Percentiles rank a stretch among this genome's conserved stretches.
Conservation (phyloP, 2,329 filamentous ascomycete species). For the Furcasterigmium sp. region DNA sequence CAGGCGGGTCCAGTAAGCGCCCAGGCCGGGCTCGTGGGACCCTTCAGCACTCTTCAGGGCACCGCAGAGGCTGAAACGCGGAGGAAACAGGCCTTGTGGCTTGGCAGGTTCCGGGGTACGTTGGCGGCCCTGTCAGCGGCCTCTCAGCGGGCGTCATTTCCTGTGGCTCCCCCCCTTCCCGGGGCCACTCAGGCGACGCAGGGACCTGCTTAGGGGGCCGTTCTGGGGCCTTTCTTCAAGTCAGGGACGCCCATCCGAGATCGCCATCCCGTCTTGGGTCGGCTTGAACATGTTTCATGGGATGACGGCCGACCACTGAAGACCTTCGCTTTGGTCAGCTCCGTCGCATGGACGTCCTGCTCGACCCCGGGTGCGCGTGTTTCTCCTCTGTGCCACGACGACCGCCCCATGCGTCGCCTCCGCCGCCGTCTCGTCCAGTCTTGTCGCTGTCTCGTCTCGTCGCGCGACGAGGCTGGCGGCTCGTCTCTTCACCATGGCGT, state of each 20-base stretch:
- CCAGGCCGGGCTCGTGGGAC: background rate
- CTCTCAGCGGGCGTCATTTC: background rate
- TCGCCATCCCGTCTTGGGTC: background rate
- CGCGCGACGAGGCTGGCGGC: no score
- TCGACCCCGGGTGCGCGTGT: background rate
- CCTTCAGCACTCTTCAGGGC: background rate
- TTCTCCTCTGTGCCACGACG: background rate
- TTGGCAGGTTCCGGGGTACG: background rate
- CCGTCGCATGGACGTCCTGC: background rate
- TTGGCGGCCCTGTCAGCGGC: background rate
- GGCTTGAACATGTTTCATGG: background rate
- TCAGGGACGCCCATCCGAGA: background rate
- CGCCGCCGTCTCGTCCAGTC: background rate
- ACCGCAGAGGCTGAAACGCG: background rate
- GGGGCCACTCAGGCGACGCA: background rate
- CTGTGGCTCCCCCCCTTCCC: background rate
- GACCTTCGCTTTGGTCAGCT: background rate
- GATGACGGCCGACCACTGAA: background rate
- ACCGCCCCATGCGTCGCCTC: background rate
- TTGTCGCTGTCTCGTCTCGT: background rate
- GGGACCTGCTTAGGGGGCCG: background rate
- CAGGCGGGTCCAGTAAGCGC: background rate
- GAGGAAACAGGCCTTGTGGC: background rate
- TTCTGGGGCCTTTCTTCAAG: background rate
- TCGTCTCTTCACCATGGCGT: background rate